These are phyloP conservation scores for Corymbia maculata DNA, from an alignment of 345 rosid species.

Conservation along the genomic window DNA sequence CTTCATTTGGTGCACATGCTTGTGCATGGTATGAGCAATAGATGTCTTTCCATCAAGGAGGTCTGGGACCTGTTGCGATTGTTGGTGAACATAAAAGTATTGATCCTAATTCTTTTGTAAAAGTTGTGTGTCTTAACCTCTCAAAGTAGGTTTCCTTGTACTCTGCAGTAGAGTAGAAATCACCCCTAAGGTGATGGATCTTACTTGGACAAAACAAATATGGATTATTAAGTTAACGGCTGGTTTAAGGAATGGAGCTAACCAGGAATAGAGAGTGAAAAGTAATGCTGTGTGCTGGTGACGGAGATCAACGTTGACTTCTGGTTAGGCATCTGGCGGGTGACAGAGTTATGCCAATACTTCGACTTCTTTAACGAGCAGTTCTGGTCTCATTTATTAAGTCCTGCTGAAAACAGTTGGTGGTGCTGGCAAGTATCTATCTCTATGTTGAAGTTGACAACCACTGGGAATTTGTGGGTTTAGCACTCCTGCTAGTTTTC, in stretches of 20 bases:
- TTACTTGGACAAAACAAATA: neutral
- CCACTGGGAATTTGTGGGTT: neutral
- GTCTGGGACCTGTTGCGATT: neutral
- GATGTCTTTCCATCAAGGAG: neutral
- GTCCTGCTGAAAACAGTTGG: fast-evolving
- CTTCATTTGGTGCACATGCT: neutral
- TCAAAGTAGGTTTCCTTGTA: neutral
- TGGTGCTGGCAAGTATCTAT: neutral
- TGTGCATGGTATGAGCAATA: neutral
- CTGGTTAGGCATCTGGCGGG: neutral
- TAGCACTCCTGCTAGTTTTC: neutral
- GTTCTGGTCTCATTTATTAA: neutral
- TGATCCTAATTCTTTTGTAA: too few relatives aligned
- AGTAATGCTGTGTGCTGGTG: neutral
- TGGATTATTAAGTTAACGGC: neutral
- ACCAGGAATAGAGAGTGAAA: neutral
- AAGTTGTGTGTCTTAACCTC: neutral
- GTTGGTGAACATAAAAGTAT: neutral
- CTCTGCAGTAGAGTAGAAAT: neutral
- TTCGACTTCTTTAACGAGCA: neutral
- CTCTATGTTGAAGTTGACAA: neutral
- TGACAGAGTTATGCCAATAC: neutral
- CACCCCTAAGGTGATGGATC: neutral
- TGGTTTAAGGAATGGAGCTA: neutral
- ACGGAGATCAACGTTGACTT: neutral